A percentile compares a stretch with the other conserved stretches of the same genome.
Conservation (phyloP, 2,329 filamentous ascomycete genomes). For the Dothideomycetes sp. region DNA sequence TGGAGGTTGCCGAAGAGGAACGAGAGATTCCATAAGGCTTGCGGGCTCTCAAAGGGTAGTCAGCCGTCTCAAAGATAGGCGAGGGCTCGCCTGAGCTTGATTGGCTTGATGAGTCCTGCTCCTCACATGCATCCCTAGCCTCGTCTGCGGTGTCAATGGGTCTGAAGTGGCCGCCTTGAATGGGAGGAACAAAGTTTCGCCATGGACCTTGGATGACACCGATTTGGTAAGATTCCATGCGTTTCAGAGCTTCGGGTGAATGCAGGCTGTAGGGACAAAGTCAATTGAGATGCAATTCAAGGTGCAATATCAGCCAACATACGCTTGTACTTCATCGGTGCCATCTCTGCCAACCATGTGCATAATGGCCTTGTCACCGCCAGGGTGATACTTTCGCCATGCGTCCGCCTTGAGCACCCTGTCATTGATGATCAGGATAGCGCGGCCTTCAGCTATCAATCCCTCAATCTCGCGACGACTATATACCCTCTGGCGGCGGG, state of each 20-base stretch:
- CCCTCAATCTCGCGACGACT: conserved; percentile 48
- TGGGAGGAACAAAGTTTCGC: conserved; percentile 78
- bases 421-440: conserved; percentile 70
- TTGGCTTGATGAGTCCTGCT: conserved; percentile 37
- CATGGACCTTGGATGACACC: conserved; percentile 69
- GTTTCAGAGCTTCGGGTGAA: conserved; percentile 61
- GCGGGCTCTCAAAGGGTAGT: conserved; percentile 17
- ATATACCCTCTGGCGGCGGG: conserved; percentile 6
- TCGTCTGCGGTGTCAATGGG: conserved; percentile 22
- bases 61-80: conserved; percentile 46
- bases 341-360: conserved; percentile 68
- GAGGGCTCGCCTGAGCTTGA: conserved; percentile 46
- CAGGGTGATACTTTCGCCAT: conserved; percentile 84
- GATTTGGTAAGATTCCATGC: conserved; percentile 72
- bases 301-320: conserved; percentile 1
- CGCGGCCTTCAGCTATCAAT: conserved; percentile 70
- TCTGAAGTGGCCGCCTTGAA: conserved; percentile 74
- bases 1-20: conserved; percentile 48
- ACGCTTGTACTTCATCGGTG: conserved; percentile 90
- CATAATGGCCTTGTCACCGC: conserved; percentile 78
- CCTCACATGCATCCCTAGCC: conserved; percentile 20
- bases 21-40: conserved; percentile 13
- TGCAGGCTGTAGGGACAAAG: conserved; percentile 42
- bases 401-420: conserved; percentile 78
- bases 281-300: conserved; percentile 3